Evolutionary conservation across 1,284 basidiomycete species (phyloP), one percentile per base, ranked within the genome.

Genomic region (Neotropicomus parvogracilis): DNA sequence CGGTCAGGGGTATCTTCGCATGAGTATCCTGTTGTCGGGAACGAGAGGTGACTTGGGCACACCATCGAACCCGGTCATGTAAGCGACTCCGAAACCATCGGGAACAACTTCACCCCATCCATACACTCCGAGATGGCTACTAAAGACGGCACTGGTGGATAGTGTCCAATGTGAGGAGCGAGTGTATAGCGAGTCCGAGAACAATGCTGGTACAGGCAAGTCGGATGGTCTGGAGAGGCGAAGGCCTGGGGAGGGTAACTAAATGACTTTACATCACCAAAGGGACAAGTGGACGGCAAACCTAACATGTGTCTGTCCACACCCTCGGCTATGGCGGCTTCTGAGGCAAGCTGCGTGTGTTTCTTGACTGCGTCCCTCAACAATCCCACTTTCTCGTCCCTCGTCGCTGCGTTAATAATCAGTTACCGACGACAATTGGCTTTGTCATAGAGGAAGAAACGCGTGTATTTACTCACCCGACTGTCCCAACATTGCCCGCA

Each of bases 41-140:
- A 14, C 8, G 28, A 33, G 16, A 33, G 14, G 31, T 3, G 11
- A 19, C 2, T 31, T 8, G 28, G 17, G 62, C 75, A 34, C 40
- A 77, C 78, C 81, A 59, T 88, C 80, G 59, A 79, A 84, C 34
- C 85, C 84, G 16, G 85, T 85, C 80, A 86, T 79, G 58, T 89
- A 88, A 21, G 85, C 81, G 28, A 88, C 79, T 28, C 87, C 88
- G 60, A 88, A 89, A 5, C 88, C 88, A 54, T 89, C 79, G 2
- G 83, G 81, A 13, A 88, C 84, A 48, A 92, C 88, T 73, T 90
- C 88, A 45, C 89, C 90, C 85, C 88, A 93, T 28, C 91, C 91
- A 69, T 94, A 95, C 19, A 79, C 83, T 39, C 75, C 75, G 61
- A 95, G 85, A 61, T 87, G 80, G 53, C 84, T 83, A 19, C 87